Conservation (phyloP, 192 early-diverging fungal genomes). For the Dimargaris xerosporica region DNA sequence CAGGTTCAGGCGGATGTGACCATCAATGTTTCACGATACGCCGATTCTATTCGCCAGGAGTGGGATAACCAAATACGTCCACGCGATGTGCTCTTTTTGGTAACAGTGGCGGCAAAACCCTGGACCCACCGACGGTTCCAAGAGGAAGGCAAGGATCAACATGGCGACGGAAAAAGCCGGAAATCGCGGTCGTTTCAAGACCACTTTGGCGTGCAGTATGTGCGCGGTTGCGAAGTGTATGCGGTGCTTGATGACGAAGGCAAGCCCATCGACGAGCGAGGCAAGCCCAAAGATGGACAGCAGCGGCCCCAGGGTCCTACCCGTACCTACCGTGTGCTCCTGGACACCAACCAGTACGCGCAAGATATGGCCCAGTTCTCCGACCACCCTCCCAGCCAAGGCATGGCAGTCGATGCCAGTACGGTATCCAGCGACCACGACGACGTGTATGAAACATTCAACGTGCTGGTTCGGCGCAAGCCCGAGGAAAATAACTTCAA, state of each 20-base stretch:
- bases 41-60: conserved; percentile 57
- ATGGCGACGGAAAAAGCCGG: too few relatives aligned
- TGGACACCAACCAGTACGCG: conserved; percentile 81
- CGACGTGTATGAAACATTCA: conserved; percentile 69
- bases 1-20: conserved; percentile 69
- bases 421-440: conserved; percentile 23
- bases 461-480: conserved; percentile 75
- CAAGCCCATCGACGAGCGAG: conserved; percentile 29
- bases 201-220: conserved; percentile 57
- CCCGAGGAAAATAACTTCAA: conserved; percentile 91
- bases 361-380: not conserved
- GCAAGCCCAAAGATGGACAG: conserved; percentile 23
- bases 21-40: conserved; percentile 47
- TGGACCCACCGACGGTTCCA: conserved; percentile 23
- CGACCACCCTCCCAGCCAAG: conserved; percentile 4
- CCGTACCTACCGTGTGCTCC: conserved; percentile 53
- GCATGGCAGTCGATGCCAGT: not conserved
- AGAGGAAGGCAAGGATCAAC: conserved; percentile 16
- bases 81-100: conserved; percentile 82
- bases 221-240: conserved; percentile 78
- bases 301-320: conserved; percentile 15
- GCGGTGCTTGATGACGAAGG: conserved; percentile 63
- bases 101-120: conserved; percentile 46
- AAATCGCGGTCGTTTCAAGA: conserved; percentile 25
- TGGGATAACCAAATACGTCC: conserved; percentile 69